Evolutionary conservation across 108 stramenopile species (phyloP).

Genomic region (Discostella stelligeroides): DNA sequence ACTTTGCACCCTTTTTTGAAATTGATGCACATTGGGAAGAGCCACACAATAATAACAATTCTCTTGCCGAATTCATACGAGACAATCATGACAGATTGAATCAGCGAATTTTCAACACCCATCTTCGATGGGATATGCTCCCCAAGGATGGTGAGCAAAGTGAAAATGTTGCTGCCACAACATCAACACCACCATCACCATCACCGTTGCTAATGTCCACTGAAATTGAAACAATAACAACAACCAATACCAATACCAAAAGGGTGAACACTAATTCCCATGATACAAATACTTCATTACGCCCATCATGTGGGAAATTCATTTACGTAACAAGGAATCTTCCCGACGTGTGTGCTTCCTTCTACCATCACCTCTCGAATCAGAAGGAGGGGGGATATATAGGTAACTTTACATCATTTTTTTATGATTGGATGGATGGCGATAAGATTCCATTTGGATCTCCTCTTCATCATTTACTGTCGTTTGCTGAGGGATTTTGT

Average conservation of each 20-base stretch:
- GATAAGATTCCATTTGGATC: constrained; percentile 57
- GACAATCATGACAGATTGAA: constrained; percentile 38
- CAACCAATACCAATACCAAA: too few species aligned
- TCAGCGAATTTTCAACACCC: constrained; percentile 72
- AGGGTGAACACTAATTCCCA: too few species aligned
- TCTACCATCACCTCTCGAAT: constrained; percentile 76
- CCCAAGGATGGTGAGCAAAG: constrained; percentile 43
- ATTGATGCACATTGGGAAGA: constrained; percentile 64
- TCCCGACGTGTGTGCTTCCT: constrained; percentile 59
- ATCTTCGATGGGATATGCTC: constrained; percentile 66
- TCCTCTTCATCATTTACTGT: constrained; percentile 58
- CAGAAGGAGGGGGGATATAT: constrained; percentile 59
- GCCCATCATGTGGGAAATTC: constrained; percentile 47
- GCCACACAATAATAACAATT: not conserved
- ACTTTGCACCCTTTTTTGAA: constrained; percentile 76
- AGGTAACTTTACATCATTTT: constrained; percentile 42
- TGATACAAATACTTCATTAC: not conserved
- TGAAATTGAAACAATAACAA: not conserved
- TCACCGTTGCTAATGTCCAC: not conserved
- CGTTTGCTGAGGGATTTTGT: constrained; percentile 41
- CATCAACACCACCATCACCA: too few species aligned
- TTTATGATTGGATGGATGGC: constrained; percentile 57
- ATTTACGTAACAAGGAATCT: constrained; percentile 67
- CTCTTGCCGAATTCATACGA: constrained; percentile 19
- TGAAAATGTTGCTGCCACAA: too few species aligned